phyloP scores from a whole-genome alignment of 148 eudicot genomes.

The Salicornia ramosissima region DNA sequence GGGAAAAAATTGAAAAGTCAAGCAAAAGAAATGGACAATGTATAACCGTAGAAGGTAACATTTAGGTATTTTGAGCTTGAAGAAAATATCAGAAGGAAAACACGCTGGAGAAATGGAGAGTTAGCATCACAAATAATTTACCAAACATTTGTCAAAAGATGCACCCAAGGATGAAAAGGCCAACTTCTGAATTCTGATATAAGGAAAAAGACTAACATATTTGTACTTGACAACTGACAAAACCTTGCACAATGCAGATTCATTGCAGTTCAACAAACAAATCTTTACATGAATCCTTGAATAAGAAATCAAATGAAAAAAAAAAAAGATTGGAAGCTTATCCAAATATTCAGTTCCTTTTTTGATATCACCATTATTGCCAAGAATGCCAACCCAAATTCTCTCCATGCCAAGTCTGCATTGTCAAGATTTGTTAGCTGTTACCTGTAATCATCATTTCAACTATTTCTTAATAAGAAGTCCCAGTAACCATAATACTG shows the following conservation, averaged over 20 bases:
- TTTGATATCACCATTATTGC: neutral
- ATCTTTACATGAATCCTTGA: neutral
- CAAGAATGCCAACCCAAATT: neutral
- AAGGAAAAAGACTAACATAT: no score
- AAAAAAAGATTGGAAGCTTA: neutral
- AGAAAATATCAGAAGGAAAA: neutral
- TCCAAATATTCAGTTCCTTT: neutral
- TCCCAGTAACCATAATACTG: neutral
- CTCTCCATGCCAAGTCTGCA: neutral
- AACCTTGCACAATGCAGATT: neutral
- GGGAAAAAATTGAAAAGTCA: neutral
- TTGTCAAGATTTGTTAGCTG: neutral
- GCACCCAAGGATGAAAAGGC: neutral
- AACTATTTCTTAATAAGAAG: no score
- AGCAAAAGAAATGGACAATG: no score
- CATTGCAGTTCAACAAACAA: neutral
- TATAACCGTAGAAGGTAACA: no score
- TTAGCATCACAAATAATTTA: neutral
- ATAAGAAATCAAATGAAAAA: neutral
- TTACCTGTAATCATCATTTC: neutral
- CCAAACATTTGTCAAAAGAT: neutral
- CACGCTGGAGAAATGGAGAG: neutral
- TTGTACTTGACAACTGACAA: neutral
- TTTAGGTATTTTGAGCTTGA: no score
- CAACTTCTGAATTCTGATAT: no score